phyloP scores from a whole-genome alignment of 2,329 filamentous ascomycete species.

The Botryotinia globosa region DNA sequence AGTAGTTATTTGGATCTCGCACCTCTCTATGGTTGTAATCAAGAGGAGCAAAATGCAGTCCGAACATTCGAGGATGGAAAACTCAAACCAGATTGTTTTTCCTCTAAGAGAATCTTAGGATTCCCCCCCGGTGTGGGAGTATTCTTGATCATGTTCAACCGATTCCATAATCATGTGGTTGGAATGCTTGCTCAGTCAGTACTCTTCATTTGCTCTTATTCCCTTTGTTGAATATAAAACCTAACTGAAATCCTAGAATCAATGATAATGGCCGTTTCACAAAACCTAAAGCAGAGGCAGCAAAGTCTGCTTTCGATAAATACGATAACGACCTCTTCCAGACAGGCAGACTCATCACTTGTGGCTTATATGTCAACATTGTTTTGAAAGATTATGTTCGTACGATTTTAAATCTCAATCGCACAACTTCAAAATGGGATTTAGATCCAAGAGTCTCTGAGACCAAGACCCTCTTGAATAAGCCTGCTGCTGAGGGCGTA shows the following conservation, averaged over 20 bases:
- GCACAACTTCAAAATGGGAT: conserved; percentile 42
- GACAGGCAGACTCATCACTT: conserved; percentile 70
- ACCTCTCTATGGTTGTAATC: conserved; percentile 44
- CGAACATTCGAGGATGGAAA: conserved; percentile 64
- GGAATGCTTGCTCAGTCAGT: conserved; percentile 62
- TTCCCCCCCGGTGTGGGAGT: conserved; percentile 72
- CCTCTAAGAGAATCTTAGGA: conserved; percentile 66
- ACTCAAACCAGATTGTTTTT: conserved; percentile 70
- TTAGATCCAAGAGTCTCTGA: conserved; percentile 70
- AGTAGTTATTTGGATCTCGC: conserved; percentile 47
- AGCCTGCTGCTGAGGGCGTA: conserved; percentile 47
- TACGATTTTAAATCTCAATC: conserved; percentile 47
- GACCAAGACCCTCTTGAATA: conserved; percentile 49
- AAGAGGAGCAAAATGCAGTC: conserved; percentile 29
- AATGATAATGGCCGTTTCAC: conserved; percentile 80
- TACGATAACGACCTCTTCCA: conserved; percentile 78
- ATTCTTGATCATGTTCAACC: conserved; percentile 72
- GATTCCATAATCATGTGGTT: conserved; percentile 77
- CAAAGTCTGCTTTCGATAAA: conserved; percentile 58
- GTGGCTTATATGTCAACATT: conserved; percentile 74
- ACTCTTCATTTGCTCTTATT: not conserved
- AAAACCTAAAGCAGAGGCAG: conserved; percentile 56
- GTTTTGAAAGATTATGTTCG: conserved; percentile 73
- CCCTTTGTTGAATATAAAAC: not conserved
- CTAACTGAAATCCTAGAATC: conserved; percentile 48